A percentile compares a stretch with the other conserved stretches of the same genome.
Conservation (phyloP, 495 filamentous ascomycete genomes). For the Venustampulla echinocandica region DNA sequence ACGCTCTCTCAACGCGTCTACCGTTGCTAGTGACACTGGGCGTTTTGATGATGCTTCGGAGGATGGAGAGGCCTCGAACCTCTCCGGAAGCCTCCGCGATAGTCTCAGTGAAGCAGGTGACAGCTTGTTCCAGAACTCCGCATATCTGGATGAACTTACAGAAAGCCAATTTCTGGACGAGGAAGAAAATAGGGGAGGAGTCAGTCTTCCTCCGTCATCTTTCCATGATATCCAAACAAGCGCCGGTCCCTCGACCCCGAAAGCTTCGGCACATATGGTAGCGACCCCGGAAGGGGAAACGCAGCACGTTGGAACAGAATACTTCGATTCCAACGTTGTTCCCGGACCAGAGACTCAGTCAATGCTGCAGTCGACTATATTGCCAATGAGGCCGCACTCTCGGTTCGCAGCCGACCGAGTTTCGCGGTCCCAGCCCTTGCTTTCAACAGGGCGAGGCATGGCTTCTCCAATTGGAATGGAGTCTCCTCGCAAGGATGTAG, state of each 20-base stretch:
- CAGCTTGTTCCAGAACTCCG: slow-evolving; percentile 37
- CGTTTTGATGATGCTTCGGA: slow-evolving; percentile 26
- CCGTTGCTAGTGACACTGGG: slow-evolving; percentile 19
- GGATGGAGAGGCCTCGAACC: slow-evolving; percentile 29
- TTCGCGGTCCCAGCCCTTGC: slow-evolving; percentile 17
- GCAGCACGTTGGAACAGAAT: neutral
- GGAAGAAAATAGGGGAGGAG: neutral
- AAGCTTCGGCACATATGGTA: slow-evolving; percentile 9
- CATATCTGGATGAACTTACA: slow-evolving; percentile 41
- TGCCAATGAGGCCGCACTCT: slow-evolving; percentile 10
- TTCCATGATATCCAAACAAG: neutral
- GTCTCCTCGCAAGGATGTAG: neutral
- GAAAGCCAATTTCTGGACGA: slow-evolving; percentile 31
- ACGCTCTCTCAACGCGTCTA: slow-evolving; percentile 5
- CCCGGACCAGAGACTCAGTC: neutral
- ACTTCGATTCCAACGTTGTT: neutral
- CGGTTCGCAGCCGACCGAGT: slow-evolving; percentile 16
- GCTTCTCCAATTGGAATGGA: neutral
- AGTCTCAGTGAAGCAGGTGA: slow-evolving; percentile 21
- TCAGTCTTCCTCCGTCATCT: neutral
- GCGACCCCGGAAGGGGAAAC: neutral
- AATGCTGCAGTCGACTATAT: slow-evolving; percentile 17
- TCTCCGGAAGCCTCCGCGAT: slow-evolving; percentile 28
- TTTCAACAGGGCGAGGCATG: neutral
- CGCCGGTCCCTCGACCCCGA: slow-evolving; percentile 15